Base-by-base conservation (phyloP, 1,284 basidiomycete genomes). In the Malassezia equina region DNA sequence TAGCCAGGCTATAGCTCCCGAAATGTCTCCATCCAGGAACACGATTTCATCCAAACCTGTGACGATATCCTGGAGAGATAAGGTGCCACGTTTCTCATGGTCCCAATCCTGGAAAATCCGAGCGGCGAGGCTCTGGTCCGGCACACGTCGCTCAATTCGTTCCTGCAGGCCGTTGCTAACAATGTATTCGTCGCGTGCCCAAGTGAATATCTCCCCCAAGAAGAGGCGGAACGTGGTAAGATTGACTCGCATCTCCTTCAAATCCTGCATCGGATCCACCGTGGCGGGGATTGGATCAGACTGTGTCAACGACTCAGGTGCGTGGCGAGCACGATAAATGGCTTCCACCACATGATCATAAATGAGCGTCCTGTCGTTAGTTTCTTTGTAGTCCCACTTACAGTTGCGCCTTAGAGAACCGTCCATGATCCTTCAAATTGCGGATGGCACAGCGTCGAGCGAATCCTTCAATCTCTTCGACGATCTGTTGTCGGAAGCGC, bases 1-100 rank as follows among this genome's bases (percentile, higher is more conserved):
- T 78, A 98, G 93, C 90, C 93, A 96, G 75, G 94, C 88, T 66
- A 96, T 95, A 67, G 88, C 93, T 59, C 90, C 88, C 89, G 96
- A 94, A 59, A 98, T 79, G 73, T 94, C 94, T 31, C 66, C 68
- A 24, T 63, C 56, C 17, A 64, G 59, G 76, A 89, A 88, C 83
- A 96, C 88, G 52, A 95, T 86, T 12, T 84, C 84, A 67, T 94
- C 85, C 41, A 98, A 78, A 1, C 93, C 94, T 33, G 80, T 81
- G 7, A 98, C 85, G 25, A 98, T 79, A 73, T 98, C 90, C 85
- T 95, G 71, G 44, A 74, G 46, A 21, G 68, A 66, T 13, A 74
- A 55, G 11, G 64, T 60, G 29, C 68, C 70, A 15, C 60, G 51
- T 44, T 66, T 59, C 44, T 74, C 70, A 24, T 32, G 55, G 53